These are phyloP conservation scores for Penicillium fuscoglaucum DNA, from an alignment of 2,329 filamentous ascomycete species.

Conservation along the genomic window DNA sequence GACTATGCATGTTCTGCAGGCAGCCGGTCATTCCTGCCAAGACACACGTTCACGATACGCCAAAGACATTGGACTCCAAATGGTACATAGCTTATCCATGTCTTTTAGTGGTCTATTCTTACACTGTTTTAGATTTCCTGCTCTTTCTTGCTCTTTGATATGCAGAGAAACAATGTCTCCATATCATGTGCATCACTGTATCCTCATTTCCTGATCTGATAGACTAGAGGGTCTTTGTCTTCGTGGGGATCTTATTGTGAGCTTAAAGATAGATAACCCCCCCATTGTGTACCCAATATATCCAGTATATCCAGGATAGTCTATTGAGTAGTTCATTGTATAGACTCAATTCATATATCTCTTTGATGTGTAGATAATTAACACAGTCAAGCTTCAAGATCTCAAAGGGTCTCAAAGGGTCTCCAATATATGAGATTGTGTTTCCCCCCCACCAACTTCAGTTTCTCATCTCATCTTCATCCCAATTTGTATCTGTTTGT, in stretches of 20 bases:
- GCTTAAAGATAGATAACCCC: background rate
- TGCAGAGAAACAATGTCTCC: background rate
- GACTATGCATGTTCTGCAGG: background rate
- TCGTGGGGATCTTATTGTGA: background rate
- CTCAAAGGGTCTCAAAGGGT: background rate
- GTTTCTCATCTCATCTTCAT: background rate
- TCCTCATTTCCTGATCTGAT: background rate
- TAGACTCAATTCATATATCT: background rate
- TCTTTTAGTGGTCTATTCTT: background rate
- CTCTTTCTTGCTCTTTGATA: background rate
- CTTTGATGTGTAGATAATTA: background rate
- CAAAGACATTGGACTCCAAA: background rate
- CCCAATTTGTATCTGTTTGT: background rate
- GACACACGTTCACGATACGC: background rate
- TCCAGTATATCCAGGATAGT: background rate
- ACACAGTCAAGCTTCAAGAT: background rate
- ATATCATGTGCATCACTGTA: background rate
- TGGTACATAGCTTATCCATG: background rate
- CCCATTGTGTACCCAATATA: background rate
- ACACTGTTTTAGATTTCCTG: background rate
- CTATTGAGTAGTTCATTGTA: background rate
- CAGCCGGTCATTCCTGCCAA: background rate
- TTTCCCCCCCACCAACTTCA: background rate
- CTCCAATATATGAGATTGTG: conserved; percentile 1
- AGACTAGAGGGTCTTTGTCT: background rate